Conservation (phyloP, 2,329 filamentous ascomycete genomes). For the Curvularia verruculosa region DNA sequence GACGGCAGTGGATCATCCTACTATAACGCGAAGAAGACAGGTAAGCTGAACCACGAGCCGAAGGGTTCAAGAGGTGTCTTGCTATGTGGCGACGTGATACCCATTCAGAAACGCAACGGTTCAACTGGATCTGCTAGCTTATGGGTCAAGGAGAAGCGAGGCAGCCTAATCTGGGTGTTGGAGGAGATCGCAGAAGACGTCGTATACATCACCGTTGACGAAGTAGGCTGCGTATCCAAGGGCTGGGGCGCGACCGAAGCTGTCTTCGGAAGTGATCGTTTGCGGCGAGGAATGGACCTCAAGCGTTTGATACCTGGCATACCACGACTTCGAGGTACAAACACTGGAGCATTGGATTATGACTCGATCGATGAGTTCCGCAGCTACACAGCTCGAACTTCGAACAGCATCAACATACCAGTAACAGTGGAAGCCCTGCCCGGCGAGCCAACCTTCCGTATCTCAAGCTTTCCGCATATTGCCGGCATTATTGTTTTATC, state of each 20-base stretch:
- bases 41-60: constrained; percentile 69
- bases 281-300: constrained; percentile 73
- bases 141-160: constrained; percentile 97
- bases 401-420: constrained; percentile 79
- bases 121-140: constrained; percentile 89
- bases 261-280: constrained; percentile 80
- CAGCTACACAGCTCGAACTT: constrained; percentile 85
- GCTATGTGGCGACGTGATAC: constrained; percentile 96
- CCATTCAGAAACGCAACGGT: constrained; percentile 94
- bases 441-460: constrained; percentile 72
- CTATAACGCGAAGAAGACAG: constrained; percentile 56
- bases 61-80: constrained; percentile 86
- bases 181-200: constrained; percentile 98
- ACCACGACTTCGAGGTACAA: constrained; percentile 75
- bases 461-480: constrained; percentile 96
- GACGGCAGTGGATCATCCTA: constrained; percentile 61
- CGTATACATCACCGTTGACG: constrained; percentile 75
- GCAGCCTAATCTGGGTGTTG: constrained; percentile 94
- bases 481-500: constrained; percentile 93
- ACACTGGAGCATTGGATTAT: constrained; percentile 77
- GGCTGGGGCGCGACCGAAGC: constrained; percentile 77
- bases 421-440: constrained; percentile 77
- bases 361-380: constrained; percentile 72
- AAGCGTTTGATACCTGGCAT: constrained; percentile 80
- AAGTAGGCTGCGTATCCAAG: constrained; percentile 73